Evolutionary conservation across 2,329 filamentous ascomycete genomes (phyloP), one percentile per base, ranked within the genome.

Genomic region (Pyrenophora graminea): DNA sequence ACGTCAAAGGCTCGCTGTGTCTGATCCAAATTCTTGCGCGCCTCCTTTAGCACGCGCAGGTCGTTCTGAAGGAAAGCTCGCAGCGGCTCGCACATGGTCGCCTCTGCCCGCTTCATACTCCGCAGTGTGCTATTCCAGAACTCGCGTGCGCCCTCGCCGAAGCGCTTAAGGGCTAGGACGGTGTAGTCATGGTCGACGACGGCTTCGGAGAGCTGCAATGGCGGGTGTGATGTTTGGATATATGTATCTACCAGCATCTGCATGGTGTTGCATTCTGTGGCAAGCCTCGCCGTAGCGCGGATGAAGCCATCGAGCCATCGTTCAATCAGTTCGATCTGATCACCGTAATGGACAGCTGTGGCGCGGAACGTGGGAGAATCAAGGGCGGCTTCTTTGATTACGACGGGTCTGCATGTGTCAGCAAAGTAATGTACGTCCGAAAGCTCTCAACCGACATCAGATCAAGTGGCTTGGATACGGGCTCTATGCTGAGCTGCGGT

Each of bases 281-380:
- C 79, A 23, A 90, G 77, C 69, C 82, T 85, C 18, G 79, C 80
- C 6, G 85, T 81, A 12, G 85, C 80, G 70, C 80, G 85, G 52
- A 86, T 74, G 67, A 87, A 89, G 40, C 80, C 81, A 47, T 88
- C 91, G 25, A 99, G 88, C 94, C 94, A 99, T 81, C 85, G 86
- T 75, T 97, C 94, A 53, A 97, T 83, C 48, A 85, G 82, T 60
- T 97, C 94, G 66, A 96, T 85, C 77, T 99, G 93, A 60, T 97
- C 94, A 57, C 85, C 83, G 70, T 96, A 96, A 76, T 97, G 91
- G 39, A 88, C 78, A 36, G 90, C 85, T 18, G 90, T 90, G 39
- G 92, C 90, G 59, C 94, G 90, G 74, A 97, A 97, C 31, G 92
- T 95, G 21, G 94, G 94, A 33, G 92, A 97, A 76, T 99, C 94